A percentile compares a stretch with the other conserved stretches of the same genome.
Evolutionary conservation across 1,284 basidiomycete species (phyloP).

Genomic region (Cronartium quercuum): DNA sequence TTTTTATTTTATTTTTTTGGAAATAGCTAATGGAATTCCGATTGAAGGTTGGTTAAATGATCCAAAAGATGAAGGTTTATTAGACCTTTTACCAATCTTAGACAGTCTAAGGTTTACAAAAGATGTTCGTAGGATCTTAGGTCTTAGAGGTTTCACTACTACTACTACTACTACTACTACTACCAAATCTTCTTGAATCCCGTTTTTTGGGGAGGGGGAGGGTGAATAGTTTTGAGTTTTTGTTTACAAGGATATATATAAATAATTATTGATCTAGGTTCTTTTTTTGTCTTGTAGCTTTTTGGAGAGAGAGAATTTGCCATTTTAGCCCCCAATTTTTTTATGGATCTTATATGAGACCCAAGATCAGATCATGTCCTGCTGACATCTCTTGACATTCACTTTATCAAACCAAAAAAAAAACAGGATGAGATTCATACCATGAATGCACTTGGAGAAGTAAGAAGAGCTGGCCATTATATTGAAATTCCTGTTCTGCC

Average conservation of each 20-base stretch:
- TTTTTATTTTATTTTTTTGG: background rate
- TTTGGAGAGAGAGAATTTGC: no score
- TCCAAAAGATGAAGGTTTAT: slow-evolving; percentile 88
- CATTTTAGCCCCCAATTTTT: background rate
- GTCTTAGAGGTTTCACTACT: slow-evolving; percentile 55
- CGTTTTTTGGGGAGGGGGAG: background rate
- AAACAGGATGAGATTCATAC: no score
- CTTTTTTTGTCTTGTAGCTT: background rate
- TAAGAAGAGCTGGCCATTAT: no score
- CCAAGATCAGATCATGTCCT: background rate
- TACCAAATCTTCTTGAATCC: slow-evolving; percentile 3
- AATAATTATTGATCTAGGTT: no score
- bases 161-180: background rate
- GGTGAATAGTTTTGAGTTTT: background rate
- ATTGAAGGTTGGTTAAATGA: slow-evolving; percentile 99
- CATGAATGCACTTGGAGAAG: no score
- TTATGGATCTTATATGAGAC: background rate
- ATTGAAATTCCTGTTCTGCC: no score
- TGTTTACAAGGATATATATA: no score
- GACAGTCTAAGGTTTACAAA: slow-evolving; percentile 92
- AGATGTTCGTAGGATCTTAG: slow-evolving; percentile 86
- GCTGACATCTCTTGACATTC: no score
- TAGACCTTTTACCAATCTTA: slow-evolving; percentile 88
- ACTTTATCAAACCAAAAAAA: no score
- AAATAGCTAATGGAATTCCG: slow-evolving; percentile 85